Evolutionary conservation across 306 rosid genomes (phyloP).

Genomic region (Boehmeria nivea): DNA sequence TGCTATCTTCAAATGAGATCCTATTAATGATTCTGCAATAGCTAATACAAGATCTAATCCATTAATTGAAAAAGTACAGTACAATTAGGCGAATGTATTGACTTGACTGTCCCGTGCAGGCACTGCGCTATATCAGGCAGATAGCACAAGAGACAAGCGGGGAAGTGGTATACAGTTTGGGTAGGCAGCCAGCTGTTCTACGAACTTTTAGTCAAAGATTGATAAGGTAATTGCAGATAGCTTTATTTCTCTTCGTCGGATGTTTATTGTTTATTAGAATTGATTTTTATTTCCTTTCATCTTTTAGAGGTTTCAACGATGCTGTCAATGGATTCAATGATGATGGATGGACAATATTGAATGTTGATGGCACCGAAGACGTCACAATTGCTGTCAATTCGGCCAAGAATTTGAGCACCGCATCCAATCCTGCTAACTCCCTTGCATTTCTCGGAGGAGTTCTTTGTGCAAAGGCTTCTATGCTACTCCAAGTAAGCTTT

Average conservation of each 20-base stretch:
- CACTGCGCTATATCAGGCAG: constrained; percentile 79
- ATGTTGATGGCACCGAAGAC: constrained; percentile 85
- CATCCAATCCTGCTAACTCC: constrained; percentile 63
- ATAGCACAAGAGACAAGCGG: constrained; percentile 97
- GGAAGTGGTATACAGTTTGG: constrained; percentile 89
- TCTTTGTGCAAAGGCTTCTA: constrained; percentile 95
- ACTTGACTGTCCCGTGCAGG: constrained; percentile 41
- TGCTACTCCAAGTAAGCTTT: constrained; percentile 83
- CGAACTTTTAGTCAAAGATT: constrained; percentile 94
- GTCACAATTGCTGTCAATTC: constrained; percentile 78
- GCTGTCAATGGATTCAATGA: constrained; percentile 96
- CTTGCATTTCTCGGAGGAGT: constrained; percentile 79
- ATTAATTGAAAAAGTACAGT: no score
- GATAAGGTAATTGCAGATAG: constrained; percentile 50
- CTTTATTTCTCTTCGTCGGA: not conserved
- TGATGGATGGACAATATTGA: constrained; percentile 85
- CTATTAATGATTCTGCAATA: no score
- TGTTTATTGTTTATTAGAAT: not conserved
- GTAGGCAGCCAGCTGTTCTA: constrained; percentile 94
- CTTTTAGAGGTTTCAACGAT: constrained; percentile 84
- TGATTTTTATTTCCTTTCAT: not conserved
- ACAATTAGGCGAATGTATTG: no score
- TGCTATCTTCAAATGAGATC: no score
- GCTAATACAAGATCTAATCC: no score
- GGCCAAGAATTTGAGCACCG: constrained; percentile 55